A percentile compares a stretch with the other conserved stretches of the same genome.
Evolutionary conservation across 768 basidiomycete genomes (phyloP).

Genomic region (Suillus subluteus): DNA sequence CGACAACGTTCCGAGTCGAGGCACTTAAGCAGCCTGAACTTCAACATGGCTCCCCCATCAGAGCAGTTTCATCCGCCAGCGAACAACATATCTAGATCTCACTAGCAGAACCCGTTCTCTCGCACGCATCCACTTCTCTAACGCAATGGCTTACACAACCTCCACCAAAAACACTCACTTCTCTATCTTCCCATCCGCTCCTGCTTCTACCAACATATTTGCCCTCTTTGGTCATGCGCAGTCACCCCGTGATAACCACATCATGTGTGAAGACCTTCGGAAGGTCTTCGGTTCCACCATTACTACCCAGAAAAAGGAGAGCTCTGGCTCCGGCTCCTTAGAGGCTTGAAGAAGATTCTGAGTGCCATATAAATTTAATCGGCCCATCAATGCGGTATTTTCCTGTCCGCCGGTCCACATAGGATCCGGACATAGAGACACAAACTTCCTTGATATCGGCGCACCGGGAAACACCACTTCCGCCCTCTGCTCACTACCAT

Average conservation of each 20-base stretch:
- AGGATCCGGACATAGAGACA: not conserved
- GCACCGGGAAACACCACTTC: not conserved
- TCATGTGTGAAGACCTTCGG: conserved; percentile 43
- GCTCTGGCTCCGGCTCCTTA: conserved; percentile 11
- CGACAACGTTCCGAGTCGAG: not conserved
- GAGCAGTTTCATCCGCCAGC: conserved; percentile 10
- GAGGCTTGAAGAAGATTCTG: conserved; percentile 19
- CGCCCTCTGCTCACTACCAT: too few relatives aligned
- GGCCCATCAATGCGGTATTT: not conserved
- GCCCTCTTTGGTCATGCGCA: conserved; percentile 40
- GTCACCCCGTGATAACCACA: conserved; percentile 42
- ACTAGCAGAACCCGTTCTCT: conserved; percentile 2
- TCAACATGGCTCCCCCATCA: not conserved
- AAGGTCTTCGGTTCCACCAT: conserved; percentile 23
- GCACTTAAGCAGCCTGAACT: conserved; percentile 18
- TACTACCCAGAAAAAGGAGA: conserved; percentile 15
- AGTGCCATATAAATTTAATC: conserved; percentile 5
- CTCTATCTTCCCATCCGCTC: conserved; percentile 29
- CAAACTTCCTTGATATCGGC: not conserved
- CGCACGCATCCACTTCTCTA: not conserved
- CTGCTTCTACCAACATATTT: conserved; percentile 37
- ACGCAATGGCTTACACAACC: conserved; percentile 35
- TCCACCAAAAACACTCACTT: conserved; percentile 21
- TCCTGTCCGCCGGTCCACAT: not conserved
- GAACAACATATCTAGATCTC: conserved; percentile 4